Percentiles rank a stretch among this genome's conserved stretches.
Conservation (phyloP, 176 grass and related monocot genomes). For the Zoysia pacifica region DNA sequence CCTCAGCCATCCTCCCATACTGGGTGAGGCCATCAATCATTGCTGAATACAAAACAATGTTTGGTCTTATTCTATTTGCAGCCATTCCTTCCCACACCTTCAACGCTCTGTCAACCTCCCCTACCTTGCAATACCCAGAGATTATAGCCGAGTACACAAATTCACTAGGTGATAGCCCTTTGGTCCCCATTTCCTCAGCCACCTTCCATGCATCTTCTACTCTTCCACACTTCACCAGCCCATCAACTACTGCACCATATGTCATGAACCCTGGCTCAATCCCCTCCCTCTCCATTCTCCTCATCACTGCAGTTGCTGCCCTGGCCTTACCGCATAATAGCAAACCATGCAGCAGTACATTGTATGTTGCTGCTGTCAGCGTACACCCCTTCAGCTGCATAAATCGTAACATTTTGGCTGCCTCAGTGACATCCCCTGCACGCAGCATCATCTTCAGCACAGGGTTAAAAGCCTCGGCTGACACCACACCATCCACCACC, state of each 20-base stretch:
- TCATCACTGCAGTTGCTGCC: conserved; percentile 48
- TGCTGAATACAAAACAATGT: conserved; percentile 72
- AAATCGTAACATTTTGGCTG: conserved; percentile 63
- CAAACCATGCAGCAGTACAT: conserved; percentile 77
- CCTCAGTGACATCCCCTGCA: conserved; percentile 50
- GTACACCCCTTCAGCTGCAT: conserved; percentile 83
- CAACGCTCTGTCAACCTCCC: conserved; percentile 52
- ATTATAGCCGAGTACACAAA: conserved; percentile 79
- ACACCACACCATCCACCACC: conserved; percentile 64
- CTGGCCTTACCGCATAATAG: conserved; percentile 47
- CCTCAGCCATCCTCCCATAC: conserved; percentile 58
- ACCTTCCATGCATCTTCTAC: conserved; percentile 68
- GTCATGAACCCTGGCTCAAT: conserved; percentile 56
- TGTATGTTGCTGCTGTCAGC: conserved; percentile 65
- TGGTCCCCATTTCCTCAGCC: conserved; percentile 59
- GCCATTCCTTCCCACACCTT: conserved; percentile 70
- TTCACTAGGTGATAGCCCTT: conserved; percentile 59
- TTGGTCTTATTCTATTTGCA: conserved; percentile 41
- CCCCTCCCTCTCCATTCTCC: conserved; percentile 62
- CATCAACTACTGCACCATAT: conserved; percentile 73
- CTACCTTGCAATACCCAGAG: conserved; percentile 64
- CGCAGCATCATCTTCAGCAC: conserved; percentile 66
- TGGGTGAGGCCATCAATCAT: conserved; percentile 72
- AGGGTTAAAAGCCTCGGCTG: conserved; percentile 76
- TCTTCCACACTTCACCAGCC: conserved; percentile 66